These are phyloP conservation scores for Sphaceloma murrayae DNA, from an alignment of 2,329 filamentous ascomycete species.

Conservation along the genomic window DNA sequence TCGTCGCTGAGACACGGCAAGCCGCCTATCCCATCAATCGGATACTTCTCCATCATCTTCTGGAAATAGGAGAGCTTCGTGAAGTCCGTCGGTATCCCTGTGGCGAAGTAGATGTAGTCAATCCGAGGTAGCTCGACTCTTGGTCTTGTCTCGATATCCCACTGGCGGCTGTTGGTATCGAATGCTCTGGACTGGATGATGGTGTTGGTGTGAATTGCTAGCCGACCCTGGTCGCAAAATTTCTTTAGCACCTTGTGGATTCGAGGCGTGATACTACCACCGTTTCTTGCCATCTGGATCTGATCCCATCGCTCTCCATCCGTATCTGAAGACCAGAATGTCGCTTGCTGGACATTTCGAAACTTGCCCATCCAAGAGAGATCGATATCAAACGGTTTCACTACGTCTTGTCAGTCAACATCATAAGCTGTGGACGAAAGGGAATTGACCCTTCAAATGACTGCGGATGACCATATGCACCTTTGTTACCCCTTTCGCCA, in stretches of 20 bases:
- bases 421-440: neutral
- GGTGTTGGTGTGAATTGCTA: slow-evolving; percentile 51
- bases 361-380: slow-evolving; percentile 76
- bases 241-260: slow-evolving; percentile 58
- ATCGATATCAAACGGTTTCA: slow-evolving; percentile 71
- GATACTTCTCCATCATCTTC: slow-evolving; percentile 49
- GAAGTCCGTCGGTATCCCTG: slow-evolving; percentile 58
- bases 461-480: slow-evolving; percentile 63
- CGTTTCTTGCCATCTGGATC: slow-evolving; percentile 56
- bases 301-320: slow-evolving; percentile 60
- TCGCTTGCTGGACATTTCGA: slow-evolving; percentile 64
- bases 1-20: slow-evolving; percentile 67
- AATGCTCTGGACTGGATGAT: slow-evolving; percentile 45
- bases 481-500: slow-evolving; percentile 55
- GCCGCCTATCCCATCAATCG: slow-evolving; percentile 53
- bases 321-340: slow-evolving; percentile 66
- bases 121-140: slow-evolving; percentile 41
- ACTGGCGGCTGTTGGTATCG: slow-evolving; percentile 39
- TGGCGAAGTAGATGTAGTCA: slow-evolving; percentile 68
- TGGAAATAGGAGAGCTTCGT: slow-evolving; percentile 51
- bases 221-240: slow-evolving; percentile 43
- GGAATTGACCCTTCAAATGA: slow-evolving; percentile 33
- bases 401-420: slow-evolving; percentile 21
- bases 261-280: slow-evolving; percentile 64
- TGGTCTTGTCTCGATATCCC: slow-evolving; percentile 45